phyloP scores from a whole-genome alignment of 2,329 filamentous ascomycete genomes.

The Magnaporthales sp. region DNA sequence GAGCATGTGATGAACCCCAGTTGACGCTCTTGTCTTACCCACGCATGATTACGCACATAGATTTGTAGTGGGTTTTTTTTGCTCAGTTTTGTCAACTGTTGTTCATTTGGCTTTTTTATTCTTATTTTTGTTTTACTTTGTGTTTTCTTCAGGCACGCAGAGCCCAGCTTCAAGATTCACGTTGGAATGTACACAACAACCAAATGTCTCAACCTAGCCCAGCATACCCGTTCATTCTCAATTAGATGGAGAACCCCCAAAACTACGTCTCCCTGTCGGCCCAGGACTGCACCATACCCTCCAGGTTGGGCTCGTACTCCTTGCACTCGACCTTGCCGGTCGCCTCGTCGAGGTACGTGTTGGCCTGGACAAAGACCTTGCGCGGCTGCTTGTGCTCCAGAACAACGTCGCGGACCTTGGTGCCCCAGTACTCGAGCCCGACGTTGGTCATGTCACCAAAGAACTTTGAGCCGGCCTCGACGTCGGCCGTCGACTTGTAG shows the following conservation, averaged over 20 bases:
- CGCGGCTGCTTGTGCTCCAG: constrained; percentile 71
- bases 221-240: no score
- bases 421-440: constrained; percentile 73
- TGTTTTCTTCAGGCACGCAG: no score
- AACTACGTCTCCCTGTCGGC: constrained; percentile 43
- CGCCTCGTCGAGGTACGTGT: constrained; percentile 63
- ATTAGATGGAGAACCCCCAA: no score
- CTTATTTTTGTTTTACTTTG: no score
- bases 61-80: neutral
- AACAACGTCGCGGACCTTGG: constrained; percentile 67
- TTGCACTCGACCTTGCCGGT: constrained; percentile 66
- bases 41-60: neutral
- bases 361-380: constrained; percentile 91
- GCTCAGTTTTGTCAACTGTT: no score
- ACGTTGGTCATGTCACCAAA: constrained; percentile 81
- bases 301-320: constrained; percentile 75
- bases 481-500: constrained; percentile 84
- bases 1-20: neutral
- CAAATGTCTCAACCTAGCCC: no score
- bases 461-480: constrained; percentile 66
- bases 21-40: neutral
- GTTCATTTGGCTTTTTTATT: no score
- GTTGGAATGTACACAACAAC: no score
- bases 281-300: constrained; percentile 80
- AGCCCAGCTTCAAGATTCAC: no score